Evolutionary conservation across 2,329 filamentous ascomycete species (phyloP).

Genomic region (Microdochium nivale): DNA sequence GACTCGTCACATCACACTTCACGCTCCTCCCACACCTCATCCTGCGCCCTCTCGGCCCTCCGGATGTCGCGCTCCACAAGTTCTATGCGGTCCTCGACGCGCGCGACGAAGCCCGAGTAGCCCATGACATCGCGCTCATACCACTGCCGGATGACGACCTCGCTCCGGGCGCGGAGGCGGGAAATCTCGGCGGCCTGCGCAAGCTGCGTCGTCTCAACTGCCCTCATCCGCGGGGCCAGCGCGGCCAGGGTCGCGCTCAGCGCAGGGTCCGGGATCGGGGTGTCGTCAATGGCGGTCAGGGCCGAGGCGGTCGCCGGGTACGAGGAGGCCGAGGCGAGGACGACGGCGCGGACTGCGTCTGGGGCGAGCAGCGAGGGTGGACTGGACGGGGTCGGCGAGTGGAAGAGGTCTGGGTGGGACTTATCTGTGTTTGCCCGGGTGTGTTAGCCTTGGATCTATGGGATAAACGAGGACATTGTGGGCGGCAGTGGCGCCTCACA

Average conservation of each 20-base stretch:
- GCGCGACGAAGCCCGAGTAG: slow-evolving; percentile 60
- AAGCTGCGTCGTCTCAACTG: slow-evolving; percentile 49
- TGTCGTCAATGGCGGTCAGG: slow-evolving; percentile 47
- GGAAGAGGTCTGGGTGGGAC: slow-evolving; percentile 46
- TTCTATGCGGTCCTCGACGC: slow-evolving; percentile 60
- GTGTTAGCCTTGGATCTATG: background rate
- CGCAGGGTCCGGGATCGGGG: slow-evolving; percentile 45
- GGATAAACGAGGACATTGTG: slow-evolving; percentile 2
- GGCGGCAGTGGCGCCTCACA: slow-evolving; percentile 31
- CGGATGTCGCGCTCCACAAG: slow-evolving; percentile 57
- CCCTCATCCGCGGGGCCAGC: slow-evolving; percentile 53
- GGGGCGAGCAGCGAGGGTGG: slow-evolving; percentile 42
- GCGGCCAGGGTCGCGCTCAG: slow-evolving; percentile 47
- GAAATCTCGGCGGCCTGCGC: slow-evolving; percentile 55
- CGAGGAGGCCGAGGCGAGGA: slow-evolving; percentile 46
- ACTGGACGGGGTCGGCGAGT: slow-evolving; percentile 31
- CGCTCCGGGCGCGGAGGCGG: slow-evolving; percentile 55
- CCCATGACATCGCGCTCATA: slow-evolving; percentile 65
- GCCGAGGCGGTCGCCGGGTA: slow-evolving; percentile 49
- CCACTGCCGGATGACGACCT: slow-evolving; percentile 56
- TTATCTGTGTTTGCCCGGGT: slow-evolving; percentile 33
- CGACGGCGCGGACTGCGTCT: slow-evolving; percentile 42
- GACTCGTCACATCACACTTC: background rate
- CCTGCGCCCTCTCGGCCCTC: slow-evolving; percentile 51
- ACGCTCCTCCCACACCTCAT: slow-evolving; percentile 27